Evolutionary conservation across 805 yeast species (phyloP).

Genomic region (Monosporozyma aerobia): DNA sequence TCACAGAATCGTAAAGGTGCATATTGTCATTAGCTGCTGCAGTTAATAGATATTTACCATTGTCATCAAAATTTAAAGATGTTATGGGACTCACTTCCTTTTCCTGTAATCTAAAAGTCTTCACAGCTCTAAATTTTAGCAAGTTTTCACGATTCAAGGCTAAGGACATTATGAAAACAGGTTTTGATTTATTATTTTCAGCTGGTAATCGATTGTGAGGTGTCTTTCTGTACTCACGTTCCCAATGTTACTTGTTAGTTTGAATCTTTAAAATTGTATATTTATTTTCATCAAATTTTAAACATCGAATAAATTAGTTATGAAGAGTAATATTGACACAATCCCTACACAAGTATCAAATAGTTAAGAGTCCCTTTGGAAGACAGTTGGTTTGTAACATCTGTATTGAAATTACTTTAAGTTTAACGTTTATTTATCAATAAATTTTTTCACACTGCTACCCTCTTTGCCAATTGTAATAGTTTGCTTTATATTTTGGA

Average conservation of each 20-base stretch:
- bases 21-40: slow-evolving; percentile 76
- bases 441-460: neutral
- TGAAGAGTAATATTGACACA: neutral
- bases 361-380: neutral
- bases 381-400: too few species aligned
- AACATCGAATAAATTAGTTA: neutral
- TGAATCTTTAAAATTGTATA: neutral
- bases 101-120: slow-evolving; percentile 42
- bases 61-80: slow-evolving; percentile 69
- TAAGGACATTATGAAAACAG: slow-evolving; percentile 7
- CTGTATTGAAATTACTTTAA: neutral
- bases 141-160: slow-evolving; percentile 24
- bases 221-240: neutral
- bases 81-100: slow-evolving; percentile 48
- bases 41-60: slow-evolving; percentile 68
- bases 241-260: neutral
- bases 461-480: neutral
- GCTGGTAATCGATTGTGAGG: neutral
- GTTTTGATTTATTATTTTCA: too few species aligned
- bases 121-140: slow-evolving; percentile 33
- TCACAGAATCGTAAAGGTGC: slow-evolving; percentile 68
- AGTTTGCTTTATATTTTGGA: neutral
- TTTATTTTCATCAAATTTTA: neutral
- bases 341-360: neutral
- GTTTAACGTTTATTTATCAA: too few species aligned